These are phyloP conservation scores for Corniculantispora saksenae DNA, from an alignment of 2,329 filamentous ascomycete genomes.

Conservation along the genomic window DNA sequence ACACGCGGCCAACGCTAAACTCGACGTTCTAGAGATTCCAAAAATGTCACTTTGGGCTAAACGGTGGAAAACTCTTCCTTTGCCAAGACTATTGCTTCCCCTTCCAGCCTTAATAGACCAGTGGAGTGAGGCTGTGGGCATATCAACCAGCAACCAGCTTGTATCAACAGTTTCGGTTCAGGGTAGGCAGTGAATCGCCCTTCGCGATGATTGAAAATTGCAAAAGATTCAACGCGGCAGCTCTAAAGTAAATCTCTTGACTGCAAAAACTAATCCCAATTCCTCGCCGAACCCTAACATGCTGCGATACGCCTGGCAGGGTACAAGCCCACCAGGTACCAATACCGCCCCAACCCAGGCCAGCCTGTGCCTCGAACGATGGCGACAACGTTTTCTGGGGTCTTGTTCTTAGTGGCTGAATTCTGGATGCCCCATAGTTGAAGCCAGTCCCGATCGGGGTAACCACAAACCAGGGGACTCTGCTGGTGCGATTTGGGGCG, in stretches of 20 bases:
- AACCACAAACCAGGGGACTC: not conserved
- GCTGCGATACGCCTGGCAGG: not conserved
- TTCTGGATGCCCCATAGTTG: not conserved
- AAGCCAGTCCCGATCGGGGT: slow-evolving; percentile 1
- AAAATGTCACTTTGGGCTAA: not conserved
- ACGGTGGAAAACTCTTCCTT: not conserved
- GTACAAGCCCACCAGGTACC: not conserved
- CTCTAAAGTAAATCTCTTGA: not conserved
- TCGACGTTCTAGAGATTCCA: not conserved
- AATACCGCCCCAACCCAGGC: not conserved
- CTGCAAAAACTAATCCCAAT: not conserved
- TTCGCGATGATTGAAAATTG: too few relatives aligned
- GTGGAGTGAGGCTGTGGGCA: not conserved
- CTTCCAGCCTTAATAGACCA: not conserved
- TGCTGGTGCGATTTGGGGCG: not conserved
- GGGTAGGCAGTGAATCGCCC: not conserved
- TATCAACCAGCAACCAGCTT: not conserved
- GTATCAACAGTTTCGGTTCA: not conserved
- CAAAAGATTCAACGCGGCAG: not conserved
- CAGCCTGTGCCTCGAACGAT: slow-evolving; percentile 7
- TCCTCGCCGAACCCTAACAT: not conserved
- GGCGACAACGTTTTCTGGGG: slow-evolving; percentile 13
- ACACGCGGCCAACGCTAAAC: not conserved
- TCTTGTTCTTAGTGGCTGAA: slow-evolving; percentile 11
- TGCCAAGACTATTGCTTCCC: not conserved